Percentiles rank a stretch among this genome's conserved stretches.
These are phyloP conservation scores for Scheffersomyces illinoinensis DNA, from an alignment of 1,139 yeast species.

Conservation along the genomic window DNA sequence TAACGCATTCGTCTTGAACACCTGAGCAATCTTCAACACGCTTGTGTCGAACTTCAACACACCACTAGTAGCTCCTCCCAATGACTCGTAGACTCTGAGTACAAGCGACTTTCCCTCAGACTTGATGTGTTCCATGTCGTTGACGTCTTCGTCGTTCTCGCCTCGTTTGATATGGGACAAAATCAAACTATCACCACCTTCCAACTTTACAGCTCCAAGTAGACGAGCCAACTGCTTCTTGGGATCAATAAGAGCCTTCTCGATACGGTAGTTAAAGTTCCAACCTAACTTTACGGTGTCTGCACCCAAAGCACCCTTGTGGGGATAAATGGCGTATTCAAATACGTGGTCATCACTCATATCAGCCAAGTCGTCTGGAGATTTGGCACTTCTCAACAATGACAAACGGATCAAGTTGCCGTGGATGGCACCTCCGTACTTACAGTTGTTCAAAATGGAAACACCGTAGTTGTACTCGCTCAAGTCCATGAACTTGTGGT, in stretches of 20 bases:
- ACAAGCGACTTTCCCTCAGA: slow-evolving; percentile 50
- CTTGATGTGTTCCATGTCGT: slow-evolving; percentile 21
- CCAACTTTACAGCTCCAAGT: slow-evolving; percentile 22
- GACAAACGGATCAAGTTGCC: slow-evolving; percentile 87
- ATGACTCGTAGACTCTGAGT: slow-evolving; percentile 77
- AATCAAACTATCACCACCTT: slow-evolving; percentile 67
- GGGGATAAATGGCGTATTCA: slow-evolving; percentile 85
- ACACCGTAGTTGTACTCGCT: slow-evolving; percentile 88
- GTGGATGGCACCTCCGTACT: slow-evolving; percentile 90
- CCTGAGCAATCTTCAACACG: slow-evolving; percentile 44
- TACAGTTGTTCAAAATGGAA: slow-evolving; percentile 78
- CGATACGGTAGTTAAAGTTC: slow-evolving; percentile 69
- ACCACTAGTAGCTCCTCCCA: slow-evolving; percentile 75
- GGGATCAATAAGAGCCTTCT: slow-evolving; percentile 16
- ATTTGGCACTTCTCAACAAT: slow-evolving; percentile 79
- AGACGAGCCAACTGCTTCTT: slow-evolving; percentile 20
- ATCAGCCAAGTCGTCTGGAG: slow-evolving; percentile 91
- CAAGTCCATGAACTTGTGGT: slow-evolving; percentile 90
- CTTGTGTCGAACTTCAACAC: slow-evolving; percentile 38
- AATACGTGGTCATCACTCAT: slow-evolving; percentile 84
- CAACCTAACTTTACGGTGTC: slow-evolving; percentile 74
- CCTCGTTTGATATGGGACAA: slow-evolving; percentile 83
- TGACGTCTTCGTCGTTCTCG: slow-evolving; percentile 73
- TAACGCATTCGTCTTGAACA: slow-evolving; percentile 63
- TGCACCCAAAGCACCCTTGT: slow-evolving; percentile 60